Evolutionary conservation across 768 basidiomycete genomes (phyloP), one percentile per base, ranked within the genome.

Genomic region (Leccinum disarticulatum): DNA sequence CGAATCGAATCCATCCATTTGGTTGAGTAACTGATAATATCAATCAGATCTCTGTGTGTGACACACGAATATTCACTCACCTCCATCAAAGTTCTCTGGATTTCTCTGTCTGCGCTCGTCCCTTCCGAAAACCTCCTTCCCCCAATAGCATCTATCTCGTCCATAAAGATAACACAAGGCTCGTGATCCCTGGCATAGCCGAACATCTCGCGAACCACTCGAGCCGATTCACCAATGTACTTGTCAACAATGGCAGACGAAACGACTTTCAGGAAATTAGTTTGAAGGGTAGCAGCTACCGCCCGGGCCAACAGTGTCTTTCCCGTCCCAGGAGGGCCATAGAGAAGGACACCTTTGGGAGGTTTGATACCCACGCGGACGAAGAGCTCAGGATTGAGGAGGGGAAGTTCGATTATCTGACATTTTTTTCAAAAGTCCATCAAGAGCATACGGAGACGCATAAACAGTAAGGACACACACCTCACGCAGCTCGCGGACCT

Each of bases 1-100:
- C 15, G 96, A 94, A 76, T 98, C 97, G 77, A 99, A 99, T 25
- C 97, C 97, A 72, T 99, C 97, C 94, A 99, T 97, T 77, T 98
- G 96, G 70, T 98, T 98, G 33, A 99, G 83, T 27, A 99, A 81
- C 94, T 67, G 15, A 46, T 30, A n/a, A 17, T 13, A 19, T 19
- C 36, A 19, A 27, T 56, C 17, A 43, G 46, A 13, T 54, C 31
- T 9, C 49, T 46, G 27, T 13, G 25, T 36, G 54, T 2, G 19
- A 36, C 6, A 36, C 38, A 41, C 33, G 35, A 19, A 38, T 19
- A 28, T 25, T 19, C 19, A 38, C 80, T 38, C 51, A 88, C 87
- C 83, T 99, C 97, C 97, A 99, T 99, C 41, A 99, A 77, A 22
- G 97, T 99, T 64, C 97, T 83, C 75, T 99, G 97, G 62, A 99